Conservation (phyloP, 2,329 filamentous ascomycete species). For the Elsinoe perseae region DNA sequence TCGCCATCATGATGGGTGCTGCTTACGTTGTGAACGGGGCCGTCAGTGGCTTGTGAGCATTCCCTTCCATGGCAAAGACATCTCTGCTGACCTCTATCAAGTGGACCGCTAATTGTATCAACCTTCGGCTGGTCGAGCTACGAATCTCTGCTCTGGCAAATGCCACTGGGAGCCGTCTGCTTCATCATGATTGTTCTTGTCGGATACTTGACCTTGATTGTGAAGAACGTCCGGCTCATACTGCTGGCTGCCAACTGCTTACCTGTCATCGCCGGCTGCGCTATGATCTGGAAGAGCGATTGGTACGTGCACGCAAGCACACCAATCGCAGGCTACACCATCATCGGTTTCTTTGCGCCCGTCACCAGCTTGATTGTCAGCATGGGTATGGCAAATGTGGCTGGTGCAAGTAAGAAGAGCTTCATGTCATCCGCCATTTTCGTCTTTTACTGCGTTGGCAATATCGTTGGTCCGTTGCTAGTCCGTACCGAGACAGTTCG, state of each 20-base stretch:
- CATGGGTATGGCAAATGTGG: constrained; percentile 59
- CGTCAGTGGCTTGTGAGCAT: constrained; percentile 52
- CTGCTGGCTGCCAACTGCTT: constrained; percentile 60
- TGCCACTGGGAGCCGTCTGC: constrained; percentile 63
- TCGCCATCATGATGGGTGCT: constrained; percentile 41
- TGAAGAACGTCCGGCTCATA: constrained; percentile 56
- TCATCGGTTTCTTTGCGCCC: constrained; percentile 65
- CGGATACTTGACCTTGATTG: constrained; percentile 54
- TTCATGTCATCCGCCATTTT: constrained; percentile 68
- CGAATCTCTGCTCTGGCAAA: constrained; percentile 64
- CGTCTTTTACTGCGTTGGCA: constrained; percentile 62
- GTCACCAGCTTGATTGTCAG: constrained; percentile 57
- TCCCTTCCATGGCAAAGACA: neutral
- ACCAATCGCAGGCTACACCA: constrained; percentile 62
- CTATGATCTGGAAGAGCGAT: constrained; percentile 62
- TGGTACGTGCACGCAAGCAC: constrained; percentile 58
- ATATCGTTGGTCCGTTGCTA: constrained; percentile 67
- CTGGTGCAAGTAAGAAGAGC: constrained; percentile 70
- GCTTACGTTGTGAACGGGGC: constrained; percentile 67
- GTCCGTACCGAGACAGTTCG: constrained; percentile 58
- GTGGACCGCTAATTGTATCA: constrained; percentile 60
- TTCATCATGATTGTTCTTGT: constrained; percentile 58
- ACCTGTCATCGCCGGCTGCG: constrained; percentile 66
- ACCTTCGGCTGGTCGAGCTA: constrained; percentile 61
- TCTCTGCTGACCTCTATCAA: neutral